Evolutionary conservation across 2,329 filamentous ascomycete species (phyloP).

Genomic region (Ascochyta rabiei): DNA sequence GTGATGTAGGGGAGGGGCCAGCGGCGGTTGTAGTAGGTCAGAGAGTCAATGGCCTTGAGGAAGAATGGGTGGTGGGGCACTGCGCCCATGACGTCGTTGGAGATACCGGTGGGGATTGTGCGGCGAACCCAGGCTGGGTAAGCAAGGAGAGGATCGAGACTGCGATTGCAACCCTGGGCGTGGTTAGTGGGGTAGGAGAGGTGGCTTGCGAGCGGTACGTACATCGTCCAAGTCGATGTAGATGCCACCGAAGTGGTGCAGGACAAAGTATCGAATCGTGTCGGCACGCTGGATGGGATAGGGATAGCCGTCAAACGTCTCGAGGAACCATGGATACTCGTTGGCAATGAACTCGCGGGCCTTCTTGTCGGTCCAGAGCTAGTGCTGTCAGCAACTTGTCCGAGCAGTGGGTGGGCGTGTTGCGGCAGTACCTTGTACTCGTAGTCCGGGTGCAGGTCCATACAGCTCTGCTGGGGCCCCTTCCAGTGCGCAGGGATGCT

Average conservation of each 20-base stretch:
- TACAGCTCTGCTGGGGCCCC: conserved; percentile 68
- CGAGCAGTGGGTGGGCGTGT: neutral
- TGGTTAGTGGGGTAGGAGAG: conserved; percentile 7
- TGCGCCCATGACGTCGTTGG: conserved; percentile 80
- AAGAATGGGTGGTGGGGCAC: conserved; percentile 77
- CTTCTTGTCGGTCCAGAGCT: conserved; percentile 78
- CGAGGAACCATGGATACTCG: conserved; percentile 76
- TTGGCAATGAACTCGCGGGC: conserved; percentile 72
- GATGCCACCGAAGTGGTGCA: conserved; percentile 77
- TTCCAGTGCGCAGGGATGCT: conserved; percentile 71
- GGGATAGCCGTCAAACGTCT: conserved; percentile 74
- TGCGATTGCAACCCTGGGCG: conserved; percentile 68
- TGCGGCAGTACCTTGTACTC: conserved; percentile 67
- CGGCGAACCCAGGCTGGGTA: conserved; percentile 74
- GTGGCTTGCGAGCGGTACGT: conserved; percentile 30
- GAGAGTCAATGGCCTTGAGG: conserved; percentile 68
- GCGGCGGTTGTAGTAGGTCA: conserved; percentile 70
- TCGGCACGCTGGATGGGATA: conserved; percentile 81
- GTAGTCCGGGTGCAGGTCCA: conserved; percentile 71
- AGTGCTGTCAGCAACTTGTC: conserved; percentile 16
- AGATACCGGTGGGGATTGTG: conserved; percentile 77
- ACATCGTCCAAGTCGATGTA: conserved; percentile 81
- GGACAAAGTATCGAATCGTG: conserved; percentile 78
- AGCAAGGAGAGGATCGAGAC: conserved; percentile 69
- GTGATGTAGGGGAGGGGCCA: conserved; percentile 77